Percentiles rank a stretch among this genome's conserved stretches.
Evolutionary conservation across 805 yeast species (phyloP).

Genomic region (Pichia sporocuriosa): DNA sequence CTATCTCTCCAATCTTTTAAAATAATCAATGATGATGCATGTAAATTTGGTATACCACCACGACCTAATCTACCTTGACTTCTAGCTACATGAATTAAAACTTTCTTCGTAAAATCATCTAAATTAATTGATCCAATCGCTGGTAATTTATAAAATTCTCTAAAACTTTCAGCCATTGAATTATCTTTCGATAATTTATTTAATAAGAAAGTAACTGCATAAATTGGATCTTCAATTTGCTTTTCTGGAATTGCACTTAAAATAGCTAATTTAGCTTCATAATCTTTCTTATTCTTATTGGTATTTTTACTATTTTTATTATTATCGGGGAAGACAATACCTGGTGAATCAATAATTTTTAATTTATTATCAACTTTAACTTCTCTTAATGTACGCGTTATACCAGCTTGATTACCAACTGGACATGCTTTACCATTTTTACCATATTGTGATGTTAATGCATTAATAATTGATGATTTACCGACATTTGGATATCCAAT

Average conservation of each 20-base stretch:
- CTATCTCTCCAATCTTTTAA: slow-evolving; percentile 98
- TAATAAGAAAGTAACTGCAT: slow-evolving; percentile 71
- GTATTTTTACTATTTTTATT: slow-evolving; percentile 39
- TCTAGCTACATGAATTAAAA: slow-evolving; percentile 89
- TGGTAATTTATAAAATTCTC: slow-evolving; percentile 69
- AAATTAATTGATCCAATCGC: slow-evolving; percentile 66
- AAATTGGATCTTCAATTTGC: slow-evolving; percentile 73
- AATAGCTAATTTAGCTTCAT: slow-evolving; percentile 83
- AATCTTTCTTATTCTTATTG: slow-evolving; percentile 45
- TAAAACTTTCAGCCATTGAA: slow-evolving; percentile 73
- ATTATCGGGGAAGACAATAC: slow-evolving; percentile 80
- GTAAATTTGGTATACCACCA: slow-evolving; percentile 89
- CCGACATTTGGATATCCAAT: slow-evolving; percentile 98
- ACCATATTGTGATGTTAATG: slow-evolving; percentile 76
- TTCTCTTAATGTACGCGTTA: slow-evolving; percentile 85
- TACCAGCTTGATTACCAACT: slow-evolving; percentile 96
- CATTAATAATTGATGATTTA: slow-evolving; percentile 88
- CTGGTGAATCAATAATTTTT: slow-evolving; percentile 90
- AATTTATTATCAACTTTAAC: slow-evolving; percentile 87
- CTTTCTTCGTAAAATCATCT: slow-evolving; percentile 74
- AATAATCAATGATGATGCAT: slow-evolving; percentile 74
- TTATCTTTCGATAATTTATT: slow-evolving; percentile 67
- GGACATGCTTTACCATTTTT: slow-evolving; percentile 70
- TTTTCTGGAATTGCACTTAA: slow-evolving; percentile 87
- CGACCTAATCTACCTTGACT: slow-evolving; percentile 84